Base-by-base conservation (phyloP, 352 stramenopile genomes). In the Phytophthora fragariae region DNA sequence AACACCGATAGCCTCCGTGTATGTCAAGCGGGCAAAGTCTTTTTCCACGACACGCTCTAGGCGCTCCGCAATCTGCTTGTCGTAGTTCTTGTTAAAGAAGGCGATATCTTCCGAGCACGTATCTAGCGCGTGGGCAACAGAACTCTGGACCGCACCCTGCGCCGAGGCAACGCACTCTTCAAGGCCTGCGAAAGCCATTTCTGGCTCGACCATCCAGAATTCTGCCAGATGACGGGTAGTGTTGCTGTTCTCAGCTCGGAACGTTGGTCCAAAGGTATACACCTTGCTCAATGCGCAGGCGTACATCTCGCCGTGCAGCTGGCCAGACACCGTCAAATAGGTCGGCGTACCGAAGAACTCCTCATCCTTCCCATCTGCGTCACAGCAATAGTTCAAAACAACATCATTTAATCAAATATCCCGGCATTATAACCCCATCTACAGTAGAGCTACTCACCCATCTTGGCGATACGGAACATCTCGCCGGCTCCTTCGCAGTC, bases 221-320 rank as follows among this genome's bases (percentile, higher is more conserved):
- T 99, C 97, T 24, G 96, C 93, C 54, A 99, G 83, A 76, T 99
- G 98, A 39, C 98, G 86, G 11, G 94, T 96, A 17, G 98, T 99
- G 83, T 99, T 98, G 73, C 88, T 98, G 86, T 99, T 99, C 80
- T 99, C 98, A 0, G 98, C 98, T 33, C 98, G 92, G 77, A 99
- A 99, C 2, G 98, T 99, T 33, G 98, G 98, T 2, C 98, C 98
- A 78, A 99, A 99, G 1, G 98, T 99, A 84, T 99, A 99, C 50
- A 99, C 93, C 77, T 99, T 98, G 71, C 97, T 96, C 59, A 99
- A 76, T 8, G 97, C 97, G 70, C 89, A 99, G 11, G 97, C 97
- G 70, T 99, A 98, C 59, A 98, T 98, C 80, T 99, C 98, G 17
- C 82, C 97, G 52, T 97, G 96, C 8, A 99, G 82, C 79, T 99